These are phyloP conservation scores for Cytospora piceicola DNA, from an alignment of 2,329 filamentous ascomycete genomes.

Conservation along the genomic window DNA sequence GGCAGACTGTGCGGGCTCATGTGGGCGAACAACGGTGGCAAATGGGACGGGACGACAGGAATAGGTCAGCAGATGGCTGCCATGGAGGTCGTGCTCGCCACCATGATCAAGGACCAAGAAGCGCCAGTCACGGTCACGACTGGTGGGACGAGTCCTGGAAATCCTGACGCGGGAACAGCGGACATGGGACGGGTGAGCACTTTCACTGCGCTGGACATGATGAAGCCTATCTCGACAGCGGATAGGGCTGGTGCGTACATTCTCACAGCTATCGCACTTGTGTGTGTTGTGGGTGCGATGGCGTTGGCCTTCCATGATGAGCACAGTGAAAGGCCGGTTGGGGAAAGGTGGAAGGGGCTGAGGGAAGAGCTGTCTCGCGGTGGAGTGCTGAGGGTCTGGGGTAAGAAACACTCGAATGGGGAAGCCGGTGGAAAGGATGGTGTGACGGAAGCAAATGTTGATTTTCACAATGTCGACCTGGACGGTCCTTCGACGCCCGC, in stretches of 20 bases:
- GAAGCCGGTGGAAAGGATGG: background rate
- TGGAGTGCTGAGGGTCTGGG: background rate
- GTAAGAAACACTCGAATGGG: background rate
- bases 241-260: constrained; percentile 73
- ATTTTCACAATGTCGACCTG: constrained; percentile 8
- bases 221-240: constrained; percentile 54
- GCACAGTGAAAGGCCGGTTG: constrained; percentile 1
- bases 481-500: constrained; percentile 17
- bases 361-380: background rate
- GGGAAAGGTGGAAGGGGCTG: constrained; percentile 21
- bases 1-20: constrained; percentile 63
- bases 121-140: constrained; percentile 52
- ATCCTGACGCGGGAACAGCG: constrained; percentile 47
- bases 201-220: constrained; percentile 30
- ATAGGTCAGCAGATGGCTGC: constrained; percentile 74
- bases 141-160: constrained; percentile 61
- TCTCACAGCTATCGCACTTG: constrained; percentile 47
- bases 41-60: constrained; percentile 63
- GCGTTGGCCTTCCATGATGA: constrained; percentile 28
- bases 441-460: background rate
- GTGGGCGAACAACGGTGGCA: constrained; percentile 55
- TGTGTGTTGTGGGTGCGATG: constrained; percentile 23
- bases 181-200: constrained; percentile 48
- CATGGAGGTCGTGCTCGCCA: constrained; percentile 66
- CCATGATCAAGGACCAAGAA: constrained; percentile 53